Evolutionary conservation across 2,329 filamentous ascomycete genomes (phyloP).

Genomic region (Aureobasidium sp.): DNA sequence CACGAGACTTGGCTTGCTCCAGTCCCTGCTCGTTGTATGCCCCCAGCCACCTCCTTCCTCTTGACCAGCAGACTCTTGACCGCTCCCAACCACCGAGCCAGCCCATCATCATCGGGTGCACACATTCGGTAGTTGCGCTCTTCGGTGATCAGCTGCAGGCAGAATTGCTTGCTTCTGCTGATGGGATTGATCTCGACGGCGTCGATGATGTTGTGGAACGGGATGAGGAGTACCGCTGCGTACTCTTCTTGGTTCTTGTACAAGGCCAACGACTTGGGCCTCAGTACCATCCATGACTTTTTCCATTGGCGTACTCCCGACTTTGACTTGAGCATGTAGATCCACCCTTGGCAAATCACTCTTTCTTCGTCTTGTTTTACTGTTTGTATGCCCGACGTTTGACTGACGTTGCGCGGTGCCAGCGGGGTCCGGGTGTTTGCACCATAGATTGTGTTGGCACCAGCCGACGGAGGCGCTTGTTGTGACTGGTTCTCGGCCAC

Average conservation of each 20-base stretch:
- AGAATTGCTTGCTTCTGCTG: constrained; percentile 74
- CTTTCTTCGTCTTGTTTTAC: constrained; percentile 64
- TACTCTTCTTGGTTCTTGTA: constrained; percentile 94
- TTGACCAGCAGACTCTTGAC: constrained; percentile 79
- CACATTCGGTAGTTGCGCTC: constrained; percentile 55
- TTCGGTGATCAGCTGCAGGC: constrained; percentile 87
- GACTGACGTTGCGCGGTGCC: constrained; percentile 48
- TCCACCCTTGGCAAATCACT: constrained; percentile 88
- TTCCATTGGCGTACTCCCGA: constrained; percentile 88
- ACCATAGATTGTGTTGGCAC: constrained; percentile 28
- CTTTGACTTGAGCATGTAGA: constrained; percentile 75
- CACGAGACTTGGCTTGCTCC: constrained; percentile 1
- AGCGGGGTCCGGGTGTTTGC: constrained; percentile 20
- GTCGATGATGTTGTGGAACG: constrained; percentile 70
- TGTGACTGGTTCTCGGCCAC: constrained; percentile 16
- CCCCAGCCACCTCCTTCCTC: constrained; percentile 43
- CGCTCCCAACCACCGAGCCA: constrained; percentile 78
- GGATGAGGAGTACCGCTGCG: constrained; percentile 70
- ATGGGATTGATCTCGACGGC: constrained; percentile 87
- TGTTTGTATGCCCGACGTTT: constrained; percentile 46
- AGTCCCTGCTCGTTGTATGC: constrained; percentile 7
- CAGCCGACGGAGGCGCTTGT: constrained; percentile 15
- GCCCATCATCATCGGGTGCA: constrained; percentile 65
- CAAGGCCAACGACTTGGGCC: constrained; percentile 72
- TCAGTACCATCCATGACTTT: constrained; percentile 83